phyloP scores from a whole-genome alignment of 352 stramenopile genomes.

The Nothophytophthora sp. region DNA sequence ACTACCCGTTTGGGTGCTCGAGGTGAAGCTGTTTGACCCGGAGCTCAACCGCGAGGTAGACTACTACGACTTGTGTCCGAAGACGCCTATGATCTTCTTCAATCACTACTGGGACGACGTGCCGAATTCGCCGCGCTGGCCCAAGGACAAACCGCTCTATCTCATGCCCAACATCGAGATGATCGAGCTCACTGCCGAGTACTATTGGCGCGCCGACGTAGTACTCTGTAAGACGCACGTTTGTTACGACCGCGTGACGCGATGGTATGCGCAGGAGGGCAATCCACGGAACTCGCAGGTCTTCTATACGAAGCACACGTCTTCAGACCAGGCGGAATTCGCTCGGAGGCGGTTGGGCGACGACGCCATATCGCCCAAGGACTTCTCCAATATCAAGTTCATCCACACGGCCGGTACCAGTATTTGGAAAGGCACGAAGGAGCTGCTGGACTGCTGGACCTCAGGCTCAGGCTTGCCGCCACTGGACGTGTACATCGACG shows the following conservation, averaged over 20 bases:
- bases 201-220: conserved; percentile 41
- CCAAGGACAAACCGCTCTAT: conserved; percentile 41
- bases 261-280: conserved; percentile 59
- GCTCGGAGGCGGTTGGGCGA: conserved; percentile 22
- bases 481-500: conserved; percentile 43
- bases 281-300: conserved; percentile 52
- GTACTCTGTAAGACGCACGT: conserved; percentile 54
- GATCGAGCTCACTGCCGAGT: conserved; percentile 38
- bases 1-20: conserved; percentile 47
- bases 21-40: conserved; percentile 35
- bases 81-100: conserved; percentile 49
- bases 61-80: conserved; percentile 58
- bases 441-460: conserved; percentile 54
- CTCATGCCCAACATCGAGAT: conserved; percentile 64
- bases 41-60: conserved; percentile 21
- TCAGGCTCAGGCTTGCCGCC: conserved; percentile 31
- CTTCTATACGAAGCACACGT: conserved; percentile 63
- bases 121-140: conserved; percentile 23
- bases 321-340: conserved; percentile 45
- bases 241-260: conserved; percentile 39
- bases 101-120: conserved; percentile 61
- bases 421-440: conserved; percentile 48
- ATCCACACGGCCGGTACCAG: conserved; percentile 38
- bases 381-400: conserved; percentile 37
- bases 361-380: conserved; percentile 20